Base-by-base conservation (phyloP, 2,329 filamentous ascomycete genomes). In the Pezicula radicicola region DNA sequence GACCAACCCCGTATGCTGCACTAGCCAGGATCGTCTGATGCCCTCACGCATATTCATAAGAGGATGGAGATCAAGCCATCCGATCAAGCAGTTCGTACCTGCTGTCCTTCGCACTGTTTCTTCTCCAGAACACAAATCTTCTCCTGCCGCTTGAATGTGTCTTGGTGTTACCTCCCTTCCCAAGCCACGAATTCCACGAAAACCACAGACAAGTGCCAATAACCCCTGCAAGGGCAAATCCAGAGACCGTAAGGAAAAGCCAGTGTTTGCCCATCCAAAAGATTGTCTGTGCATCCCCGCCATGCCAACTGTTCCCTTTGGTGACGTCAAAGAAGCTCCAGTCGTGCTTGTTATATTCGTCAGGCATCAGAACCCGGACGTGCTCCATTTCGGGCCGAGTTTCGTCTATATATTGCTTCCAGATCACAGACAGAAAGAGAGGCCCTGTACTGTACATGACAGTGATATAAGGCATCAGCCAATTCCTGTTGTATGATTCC, bases 381-480 rank as follows among this genome's bases (percentile, higher is more conserved):
- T 83, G 75, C n/a, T 75, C 78, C 62, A 64, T 68, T 27, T 75
- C 72, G 41, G 68, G 67, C 10, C 70, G 76, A 41, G 72, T 72
- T 16, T 74, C 71, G 33, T 77, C 75, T 67, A 84, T 83, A 68
- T 88, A 91, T 67, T 89, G 83, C 64, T 88, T 84, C 85, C 88
- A 88, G 54, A 89, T 79, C 39, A 91, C 80, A 51, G 83, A 89
- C 43, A 92, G 70, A 72, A 90, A 92, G 28, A 92, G 73, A 0
- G 88, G 88, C 0, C 88, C 88, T 0, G 89, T 89, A 9, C 83
- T 84, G 44, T 87, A 85, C 89, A 92, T 92, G 61, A 92, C 86
- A 21, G 86, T 89, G 63, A 89, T 86, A 68, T 92, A 91, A 0
- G 74, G 73, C 46, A 68, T 60, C 16, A 54, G 55, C 87, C 88